Percentiles rank a stretch among this genome's conserved stretches.
Conservation (phyloP, 1,284 basidiomycete species). For the Cryptococcus sp. region DNA sequence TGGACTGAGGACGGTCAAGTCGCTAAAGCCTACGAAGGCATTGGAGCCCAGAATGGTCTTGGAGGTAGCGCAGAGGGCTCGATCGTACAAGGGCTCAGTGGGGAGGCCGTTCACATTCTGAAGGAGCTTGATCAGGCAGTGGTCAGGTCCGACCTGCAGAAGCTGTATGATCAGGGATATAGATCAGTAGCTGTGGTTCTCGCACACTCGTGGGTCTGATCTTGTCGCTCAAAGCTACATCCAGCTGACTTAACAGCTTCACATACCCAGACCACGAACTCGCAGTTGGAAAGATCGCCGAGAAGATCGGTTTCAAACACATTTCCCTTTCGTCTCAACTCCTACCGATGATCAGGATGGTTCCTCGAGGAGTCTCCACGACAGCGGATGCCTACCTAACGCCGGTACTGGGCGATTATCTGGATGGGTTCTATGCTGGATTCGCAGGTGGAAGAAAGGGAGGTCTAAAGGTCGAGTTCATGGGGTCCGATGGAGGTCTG, state of each 20-base stretch:
- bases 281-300: slow-evolving; percentile 67
- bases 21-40: slow-evolving; percentile 62
- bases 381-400: slow-evolving; percentile 97
- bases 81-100: slow-evolving; percentile 76
- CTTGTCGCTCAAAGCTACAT: slow-evolving; percentile 31
- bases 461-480: slow-evolving; percentile 57
- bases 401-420: slow-evolving; percentile 76
- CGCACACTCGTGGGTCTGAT: slow-evolving; percentile 17
- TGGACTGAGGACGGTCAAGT: slow-evolving; percentile 66
- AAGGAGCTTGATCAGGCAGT: slow-evolving; percentile 61
- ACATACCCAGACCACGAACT: slow-evolving; percentile 58
- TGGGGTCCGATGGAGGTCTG: slow-evolving; percentile 84
- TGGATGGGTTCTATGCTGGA: slow-evolving; percentile 87
- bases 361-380: slow-evolving; percentile 83
- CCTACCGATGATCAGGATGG: slow-evolving; percentile 87
- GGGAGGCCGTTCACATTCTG: slow-evolving; percentile 85
- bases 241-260: slow-evolving; percentile 23
- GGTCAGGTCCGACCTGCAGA: slow-evolving; percentile 14
- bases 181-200: slow-evolving; percentile 23
- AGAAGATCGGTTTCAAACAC: slow-evolving; percentile 74
- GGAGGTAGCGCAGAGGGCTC: slow-evolving; percentile 14
- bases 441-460: slow-evolving; percentile 59
- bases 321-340: slow-evolving; percentile 84
- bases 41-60: slow-evolving; percentile 12
- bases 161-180: slow-evolving; percentile 19